Evolutionary conservation across 75 land plant species (phyloP).

Genomic region (Sequoiadendron giganteum): DNA sequence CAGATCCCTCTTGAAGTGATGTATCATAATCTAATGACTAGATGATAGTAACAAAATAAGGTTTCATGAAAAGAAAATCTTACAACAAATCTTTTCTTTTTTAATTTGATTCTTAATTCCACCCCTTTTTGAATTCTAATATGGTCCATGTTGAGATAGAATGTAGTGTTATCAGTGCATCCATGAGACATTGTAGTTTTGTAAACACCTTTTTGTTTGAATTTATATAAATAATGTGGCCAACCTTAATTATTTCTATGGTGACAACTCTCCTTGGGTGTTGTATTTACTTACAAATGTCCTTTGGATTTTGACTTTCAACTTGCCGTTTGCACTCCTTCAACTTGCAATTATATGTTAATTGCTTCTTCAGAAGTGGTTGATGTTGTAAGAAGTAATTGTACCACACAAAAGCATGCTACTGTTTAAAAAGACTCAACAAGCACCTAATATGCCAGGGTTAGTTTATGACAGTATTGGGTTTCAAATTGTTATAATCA

Average conservation of each 20-base stretch:
- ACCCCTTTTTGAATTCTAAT: not conserved
- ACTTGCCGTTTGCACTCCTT: not conserved
- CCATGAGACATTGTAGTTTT: not conserved
- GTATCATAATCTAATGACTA: not conserved
- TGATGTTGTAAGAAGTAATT: not conserved
- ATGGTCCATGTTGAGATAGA: not conserved
- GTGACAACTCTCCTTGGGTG: not conserved
- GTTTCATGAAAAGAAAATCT: not conserved
- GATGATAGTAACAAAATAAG: not conserved
- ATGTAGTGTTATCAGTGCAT: not conserved
- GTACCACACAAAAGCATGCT: not conserved
- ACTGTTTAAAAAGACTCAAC: not conserved
- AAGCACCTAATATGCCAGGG: not conserved
- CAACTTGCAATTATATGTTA: not conserved
- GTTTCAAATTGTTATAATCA: not conserved
- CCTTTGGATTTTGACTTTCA: not conserved
- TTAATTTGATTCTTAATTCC: not conserved
- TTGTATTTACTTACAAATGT: not conserved
- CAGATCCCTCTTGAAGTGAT: slow-evolving; percentile 4
- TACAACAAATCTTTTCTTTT: not conserved
- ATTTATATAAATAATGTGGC: not conserved
- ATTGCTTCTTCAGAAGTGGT: not conserved
- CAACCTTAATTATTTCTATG: not conserved
- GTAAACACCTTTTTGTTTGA: not conserved
- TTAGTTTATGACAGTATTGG: not conserved